Base-by-base conservation (phyloP, 108 stramenopile species). In the Pelagomonas calceolata region DNA sequence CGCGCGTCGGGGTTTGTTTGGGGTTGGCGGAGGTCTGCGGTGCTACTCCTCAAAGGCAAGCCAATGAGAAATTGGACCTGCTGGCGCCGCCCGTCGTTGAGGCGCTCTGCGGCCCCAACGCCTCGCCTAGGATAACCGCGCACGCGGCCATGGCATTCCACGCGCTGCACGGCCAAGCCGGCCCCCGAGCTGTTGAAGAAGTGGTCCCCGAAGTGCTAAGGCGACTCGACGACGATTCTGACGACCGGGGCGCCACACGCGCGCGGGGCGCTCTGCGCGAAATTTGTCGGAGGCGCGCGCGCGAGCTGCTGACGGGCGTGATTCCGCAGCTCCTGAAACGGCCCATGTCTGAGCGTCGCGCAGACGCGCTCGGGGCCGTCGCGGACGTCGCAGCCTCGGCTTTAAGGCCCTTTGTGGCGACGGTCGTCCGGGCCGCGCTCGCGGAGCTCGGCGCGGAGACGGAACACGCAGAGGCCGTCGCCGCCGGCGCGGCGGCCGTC, bases 61-160 rank as follows among this genome's bases (percentile, higher is more conserved):
- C 97, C 67, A 77, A 86, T 17, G 90, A 91, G 68, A 94, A 88
- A 78, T 78, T 98, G 60, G 89, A 88, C 70, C 89, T 91, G 32
- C 83, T 99, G 34, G 91, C 93, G 63, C 91, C 92, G 71, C 93
- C 93, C 31, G 87, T 98, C 15, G 88, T 90, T 79, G 90, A 92
- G 75, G 97, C 95, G 5, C 79, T 99, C 0, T 94, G 92, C 71
- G 96, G 98, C 76, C 88, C 87, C 43, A 29, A 67, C 10, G 30
- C 33, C 64, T 60, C 21, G 34, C 82, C 84, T 26, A 71, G 79
- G 36, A 96, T 98, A 18, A 81, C 92, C 37, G 73, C 77, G 65
- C 92, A 94, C 84, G 96, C 96, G 5, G 94, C 94, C 0, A 80
- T 83, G 39, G 94, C 95, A 72, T 99, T 99, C 75, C 92, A 92